phyloP scores from a whole-genome alignment of 345 rosid species.

The Tarenaya hassleriana region DNA sequence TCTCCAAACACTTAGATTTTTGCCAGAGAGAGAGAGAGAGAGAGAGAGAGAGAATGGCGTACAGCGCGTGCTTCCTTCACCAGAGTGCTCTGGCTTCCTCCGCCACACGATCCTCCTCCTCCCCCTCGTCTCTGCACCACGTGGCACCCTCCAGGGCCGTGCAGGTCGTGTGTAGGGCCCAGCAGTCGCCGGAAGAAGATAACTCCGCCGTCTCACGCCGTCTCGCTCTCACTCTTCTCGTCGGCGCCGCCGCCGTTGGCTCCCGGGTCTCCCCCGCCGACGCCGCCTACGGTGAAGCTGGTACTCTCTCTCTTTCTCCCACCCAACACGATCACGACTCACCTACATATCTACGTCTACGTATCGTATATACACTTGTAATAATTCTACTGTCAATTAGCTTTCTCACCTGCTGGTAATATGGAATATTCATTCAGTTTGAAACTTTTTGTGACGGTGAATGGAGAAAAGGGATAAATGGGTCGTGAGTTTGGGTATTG shows the following conservation, averaged over 20 bases:
- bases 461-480: not conserved
- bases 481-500: constrained; percentile 15
- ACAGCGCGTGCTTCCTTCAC: constrained; percentile 64
- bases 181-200: constrained; percentile 39
- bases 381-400: not conserved
- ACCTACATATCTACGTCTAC: too few species aligned
- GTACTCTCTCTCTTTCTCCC: constrained; percentile 26
- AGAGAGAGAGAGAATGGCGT: constrained; percentile 43
- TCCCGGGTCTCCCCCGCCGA: constrained; percentile 88
- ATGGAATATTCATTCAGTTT: too few species aligned
- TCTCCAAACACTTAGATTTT: constrained; percentile 5
- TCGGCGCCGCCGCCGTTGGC: constrained; percentile 74
- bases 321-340: constrained; percentile 1
- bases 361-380: not conserved
- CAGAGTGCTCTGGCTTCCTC: constrained; percentile 49
- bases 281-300: constrained; percentile 96
- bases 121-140: constrained; percentile 32
- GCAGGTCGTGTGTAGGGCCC: constrained; percentile 62
- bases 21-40: not conserved
- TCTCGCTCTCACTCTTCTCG: constrained; percentile 67
- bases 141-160: constrained; percentile 34
- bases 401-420: not conserved
- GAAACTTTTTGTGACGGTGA: too few species aligned
- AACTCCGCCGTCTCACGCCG: constrained; percentile 53
- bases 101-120: constrained; percentile 23